These are phyloP conservation scores for Ambrosia artemisiifolia DNA, from an alignment of 129 eudicot genomes.

Conservation along the genomic window DNA sequence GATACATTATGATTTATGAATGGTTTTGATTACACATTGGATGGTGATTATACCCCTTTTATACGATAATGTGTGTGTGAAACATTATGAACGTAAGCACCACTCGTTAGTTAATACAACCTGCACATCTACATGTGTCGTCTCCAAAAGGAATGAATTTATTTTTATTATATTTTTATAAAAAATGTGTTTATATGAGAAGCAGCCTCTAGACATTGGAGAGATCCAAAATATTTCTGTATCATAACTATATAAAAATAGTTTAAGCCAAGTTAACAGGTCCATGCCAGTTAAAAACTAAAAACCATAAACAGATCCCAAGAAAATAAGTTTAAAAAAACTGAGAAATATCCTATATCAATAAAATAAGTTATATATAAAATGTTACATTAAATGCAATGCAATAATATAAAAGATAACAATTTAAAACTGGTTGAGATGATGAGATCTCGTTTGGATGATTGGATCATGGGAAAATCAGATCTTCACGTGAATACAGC, in stretches of 20 bases:
- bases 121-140: no score
- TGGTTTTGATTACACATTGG: no score
- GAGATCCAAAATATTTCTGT: neutral
- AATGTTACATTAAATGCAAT: neutral
- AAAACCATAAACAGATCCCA: neutral
- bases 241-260: neutral
- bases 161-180: no score
- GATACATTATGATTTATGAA: no score
- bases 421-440: slow-evolving; percentile 15
- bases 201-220: no score
- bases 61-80: no score
- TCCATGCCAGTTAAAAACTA: neutral
- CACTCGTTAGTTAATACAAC: no score
- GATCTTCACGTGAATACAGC: slow-evolving; percentile 23
- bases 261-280: slow-evolving; percentile 6
- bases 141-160: no score
- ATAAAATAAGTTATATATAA: neutral
- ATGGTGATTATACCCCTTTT: no score
- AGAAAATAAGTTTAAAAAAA: neutral
- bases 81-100: no score
- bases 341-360: neutral
- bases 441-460: slow-evolving; percentile 36
- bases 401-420: neutral
- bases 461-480: slow-evolving; percentile 32
- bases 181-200: no score